These are phyloP conservation scores for Dorcoceras hygrometricum DNA, from an alignment of 257 asterid genomes.

Conservation along the genomic window DNA sequence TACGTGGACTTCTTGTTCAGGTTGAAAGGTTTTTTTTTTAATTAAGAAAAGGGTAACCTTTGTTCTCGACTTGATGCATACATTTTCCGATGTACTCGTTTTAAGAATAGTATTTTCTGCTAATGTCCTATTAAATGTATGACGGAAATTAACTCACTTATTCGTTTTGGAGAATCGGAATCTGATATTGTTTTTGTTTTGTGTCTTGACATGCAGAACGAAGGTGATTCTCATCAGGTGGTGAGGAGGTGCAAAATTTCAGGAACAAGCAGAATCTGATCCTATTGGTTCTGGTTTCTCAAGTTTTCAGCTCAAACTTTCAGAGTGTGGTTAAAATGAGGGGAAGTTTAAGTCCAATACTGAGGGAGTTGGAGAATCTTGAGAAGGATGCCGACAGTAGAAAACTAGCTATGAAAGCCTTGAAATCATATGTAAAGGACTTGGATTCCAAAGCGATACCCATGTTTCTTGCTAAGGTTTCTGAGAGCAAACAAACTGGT, in stretches of 20 bases:
- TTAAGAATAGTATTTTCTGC: no score
- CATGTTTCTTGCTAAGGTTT: slow-evolving; percentile 85
- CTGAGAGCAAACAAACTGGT: slow-evolving; percentile 75
- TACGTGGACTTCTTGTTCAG: slow-evolving; percentile 1
- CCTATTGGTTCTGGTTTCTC: slow-evolving; percentile 1
- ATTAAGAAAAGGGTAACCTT: not conserved
- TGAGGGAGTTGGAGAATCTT: slow-evolving; percentile 83
- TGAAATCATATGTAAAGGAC: slow-evolving; percentile 80
- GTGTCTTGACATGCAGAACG: not conserved
- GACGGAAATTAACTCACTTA: not conserved
- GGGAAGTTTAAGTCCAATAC: slow-evolving; percentile 69
- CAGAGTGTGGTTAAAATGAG: slow-evolving; percentile 44
- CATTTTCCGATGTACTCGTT: not conserved
- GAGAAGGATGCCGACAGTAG: slow-evolving; percentile 89
- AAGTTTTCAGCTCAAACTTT: not conserved
- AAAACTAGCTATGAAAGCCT: slow-evolving; percentile 84
- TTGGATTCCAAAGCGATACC: slow-evolving; percentile 95
- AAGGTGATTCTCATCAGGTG: not conserved
- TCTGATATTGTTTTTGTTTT: not conserved
- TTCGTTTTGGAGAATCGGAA: not conserved
- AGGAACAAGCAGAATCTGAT: not conserved
- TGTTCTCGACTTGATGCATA: slow-evolving; percentile 7
- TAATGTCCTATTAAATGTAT: not conserved
- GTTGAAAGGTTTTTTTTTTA: not conserved
- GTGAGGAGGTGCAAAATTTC: not conserved